Conservation (phyloP, 257 asterid genomes). For the Handroanthus guayacan region DNA sequence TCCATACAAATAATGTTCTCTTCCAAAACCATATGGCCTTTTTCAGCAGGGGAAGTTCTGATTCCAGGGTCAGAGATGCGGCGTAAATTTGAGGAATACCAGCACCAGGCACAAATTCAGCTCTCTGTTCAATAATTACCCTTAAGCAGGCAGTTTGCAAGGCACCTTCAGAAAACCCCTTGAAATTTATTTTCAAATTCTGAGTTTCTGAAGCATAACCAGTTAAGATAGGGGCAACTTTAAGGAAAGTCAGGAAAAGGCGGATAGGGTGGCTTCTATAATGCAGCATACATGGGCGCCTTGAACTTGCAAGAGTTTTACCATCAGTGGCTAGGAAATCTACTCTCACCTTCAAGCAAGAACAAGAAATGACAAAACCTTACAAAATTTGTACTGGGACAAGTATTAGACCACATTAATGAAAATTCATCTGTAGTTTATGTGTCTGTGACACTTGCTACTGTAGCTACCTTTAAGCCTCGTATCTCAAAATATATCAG, state of each 20-base stretch:
- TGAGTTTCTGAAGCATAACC: slow-evolving; percentile 77
- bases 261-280: slow-evolving; percentile 68
- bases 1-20: slow-evolving; percentile 69
- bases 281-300: slow-evolving; percentile 72
- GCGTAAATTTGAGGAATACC: slow-evolving; percentile 79
- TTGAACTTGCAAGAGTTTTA: slow-evolving; percentile 54
- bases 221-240: slow-evolving; percentile 61
- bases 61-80: slow-evolving; percentile 59
- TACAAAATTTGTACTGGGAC: slow-evolving; percentile 5
- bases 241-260: slow-evolving; percentile 61
- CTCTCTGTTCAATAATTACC: slow-evolving; percentile 66
- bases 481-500: neutral
- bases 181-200: slow-evolving; percentile 51
- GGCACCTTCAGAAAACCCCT: slow-evolving; percentile 56
- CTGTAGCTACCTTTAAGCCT: neutral
- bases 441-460: neutral
- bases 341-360: slow-evolving; percentile 58
- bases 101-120: slow-evolving; percentile 62
- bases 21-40: slow-evolving; percentile 66
- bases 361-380: slow-evolving; percentile 30
- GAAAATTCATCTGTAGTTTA: neutral
- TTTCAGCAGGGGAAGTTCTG: slow-evolving; percentile 65
- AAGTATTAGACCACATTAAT: neutral
- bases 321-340: slow-evolving; percentile 66
- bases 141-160: slow-evolving; percentile 61